phyloP scores from a whole-genome alignment of 2,329 filamentous ascomycete genomes.

The Huntiella omanensis region DNA sequence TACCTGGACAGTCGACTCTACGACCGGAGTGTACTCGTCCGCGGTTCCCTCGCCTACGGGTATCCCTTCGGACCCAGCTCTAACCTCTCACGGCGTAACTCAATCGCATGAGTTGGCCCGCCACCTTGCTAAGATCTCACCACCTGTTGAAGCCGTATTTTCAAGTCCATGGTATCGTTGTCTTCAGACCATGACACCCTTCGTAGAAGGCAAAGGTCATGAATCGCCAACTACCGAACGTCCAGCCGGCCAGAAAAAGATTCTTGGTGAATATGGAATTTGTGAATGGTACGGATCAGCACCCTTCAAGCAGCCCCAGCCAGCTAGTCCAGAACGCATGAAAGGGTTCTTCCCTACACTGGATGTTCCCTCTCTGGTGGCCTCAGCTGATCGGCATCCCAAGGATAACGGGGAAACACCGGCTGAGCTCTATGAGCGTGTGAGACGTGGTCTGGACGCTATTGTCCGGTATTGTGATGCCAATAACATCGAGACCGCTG shows the following conservation, averaged over 20 bases:
- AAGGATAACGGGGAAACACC: constrained; percentile 57
- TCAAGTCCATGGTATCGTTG: constrained; percentile 76
- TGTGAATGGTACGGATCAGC: constrained; percentile 88
- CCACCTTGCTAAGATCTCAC: constrained; percentile 41
- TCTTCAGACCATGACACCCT: constrained; percentile 63
- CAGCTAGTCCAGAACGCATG: constrained; percentile 45
- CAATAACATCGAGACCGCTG: constrained; percentile 48
- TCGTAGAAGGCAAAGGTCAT: constrained; percentile 31
- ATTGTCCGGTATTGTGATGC: constrained; percentile 57
- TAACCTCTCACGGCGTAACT: constrained; percentile 69
- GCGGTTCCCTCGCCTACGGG: constrained; percentile 65
- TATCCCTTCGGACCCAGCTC: constrained; percentile 68
- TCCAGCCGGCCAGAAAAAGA: constrained; percentile 17
- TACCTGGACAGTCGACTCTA: constrained; percentile 70
- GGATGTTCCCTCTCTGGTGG: constrained; percentile 36
- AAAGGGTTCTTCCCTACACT: constrained; percentile 47
- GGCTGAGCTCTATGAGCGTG: constrained; percentile 57
- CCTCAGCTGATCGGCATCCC: constrained; percentile 39
- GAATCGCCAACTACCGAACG: constrained; percentile 6
- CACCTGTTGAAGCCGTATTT: constrained; percentile 60
- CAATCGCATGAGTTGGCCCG: constrained; percentile 63
- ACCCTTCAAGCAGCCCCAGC: constrained; percentile 66
- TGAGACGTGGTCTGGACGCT: constrained; percentile 48
- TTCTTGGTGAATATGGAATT: constrained; percentile 37
- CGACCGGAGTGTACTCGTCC: constrained; percentile 59